Evolutionary conservation across 2,329 filamentous ascomycete species (phyloP).

Genomic region (Pestalotiopsis sp.): DNA sequence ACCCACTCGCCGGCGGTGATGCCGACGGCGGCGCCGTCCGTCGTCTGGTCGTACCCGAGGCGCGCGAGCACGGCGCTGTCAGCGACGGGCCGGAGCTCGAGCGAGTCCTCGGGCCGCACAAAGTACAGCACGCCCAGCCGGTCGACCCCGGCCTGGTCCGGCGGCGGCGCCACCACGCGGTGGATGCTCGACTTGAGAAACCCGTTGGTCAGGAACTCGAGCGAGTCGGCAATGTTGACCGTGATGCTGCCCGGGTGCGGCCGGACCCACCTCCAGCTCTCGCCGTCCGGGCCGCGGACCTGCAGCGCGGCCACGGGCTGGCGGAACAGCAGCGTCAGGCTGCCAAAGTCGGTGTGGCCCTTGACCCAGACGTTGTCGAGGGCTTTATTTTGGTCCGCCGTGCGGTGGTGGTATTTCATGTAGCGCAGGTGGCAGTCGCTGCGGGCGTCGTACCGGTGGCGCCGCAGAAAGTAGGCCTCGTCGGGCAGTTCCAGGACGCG

Average conservation of each 20-base stretch:
- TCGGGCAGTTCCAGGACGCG: constrained; percentile 40
- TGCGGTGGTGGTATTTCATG: constrained; percentile 41
- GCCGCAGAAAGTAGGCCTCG: constrained; percentile 36
- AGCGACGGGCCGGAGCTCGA: constrained; percentile 33
- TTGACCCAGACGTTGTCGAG: constrained; percentile 40
- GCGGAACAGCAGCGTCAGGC: constrained; percentile 40
- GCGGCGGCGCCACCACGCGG: constrained; percentile 44
- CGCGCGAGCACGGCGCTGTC: constrained; percentile 33
- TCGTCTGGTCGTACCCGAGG: constrained; percentile 32
- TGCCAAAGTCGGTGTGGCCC: constrained; percentile 45
- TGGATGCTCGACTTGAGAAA: constrained; percentile 48
- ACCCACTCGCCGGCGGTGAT: constrained; percentile 39
- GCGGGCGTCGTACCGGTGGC: constrained; percentile 36
- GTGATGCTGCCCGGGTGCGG: constrained; percentile 53
- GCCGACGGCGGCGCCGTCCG: constrained; percentile 26
- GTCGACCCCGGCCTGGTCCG: constrained; percentile 46
- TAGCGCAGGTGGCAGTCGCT: constrained; percentile 42
- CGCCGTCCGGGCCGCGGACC: constrained; percentile 35
- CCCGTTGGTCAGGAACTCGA: constrained; percentile 50
- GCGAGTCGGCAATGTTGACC: constrained; percentile 53
- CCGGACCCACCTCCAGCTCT: constrained; percentile 44
- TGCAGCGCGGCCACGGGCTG: constrained; percentile 42
- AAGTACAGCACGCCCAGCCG: constrained; percentile 51
- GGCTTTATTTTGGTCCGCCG: constrained; percentile 36
- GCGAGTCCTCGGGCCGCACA: constrained; percentile 36